Evolutionary conservation across 2,329 filamentous ascomycete species (phyloP).

Genomic region (Diaporthe eres): DNA sequence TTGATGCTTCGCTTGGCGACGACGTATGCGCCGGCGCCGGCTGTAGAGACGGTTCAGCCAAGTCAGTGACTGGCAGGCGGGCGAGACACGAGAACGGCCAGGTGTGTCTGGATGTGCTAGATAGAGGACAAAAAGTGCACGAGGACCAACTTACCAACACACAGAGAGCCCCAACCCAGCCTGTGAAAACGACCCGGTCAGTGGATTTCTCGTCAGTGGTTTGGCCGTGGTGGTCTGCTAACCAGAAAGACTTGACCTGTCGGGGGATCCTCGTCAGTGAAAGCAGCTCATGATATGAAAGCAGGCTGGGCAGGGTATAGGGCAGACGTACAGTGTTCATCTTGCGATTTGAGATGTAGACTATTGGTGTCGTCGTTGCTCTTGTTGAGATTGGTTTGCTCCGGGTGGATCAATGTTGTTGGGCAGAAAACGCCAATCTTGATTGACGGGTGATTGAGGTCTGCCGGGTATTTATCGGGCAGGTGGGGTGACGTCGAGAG

Average conservation of each 20-base stretch:
- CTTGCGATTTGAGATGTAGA: slow-evolving; percentile 42
- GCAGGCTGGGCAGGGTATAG: not conserved
- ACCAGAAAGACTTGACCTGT: slow-evolving; percentile 78
- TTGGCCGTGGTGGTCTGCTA: slow-evolving; percentile 5
- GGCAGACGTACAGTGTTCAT: slow-evolving; percentile 69
- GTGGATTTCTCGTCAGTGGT: not conserved
- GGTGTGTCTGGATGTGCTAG: not conserved
- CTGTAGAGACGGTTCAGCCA: slow-evolving; percentile 57
- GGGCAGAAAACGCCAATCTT: not conserved
- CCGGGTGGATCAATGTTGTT: not conserved
- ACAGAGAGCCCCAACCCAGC: slow-evolving; percentile 93
- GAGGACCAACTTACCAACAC: slow-evolving; percentile 73
- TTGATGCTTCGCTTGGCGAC: slow-evolving; percentile 97
- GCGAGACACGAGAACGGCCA: not conserved
- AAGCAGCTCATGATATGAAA: not conserved
- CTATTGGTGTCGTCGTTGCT: not conserved
- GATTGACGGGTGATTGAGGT: not conserved
- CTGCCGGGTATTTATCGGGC: not conserved
- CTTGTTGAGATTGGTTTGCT: not conserved
- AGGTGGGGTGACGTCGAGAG: slow-evolving; percentile 11
- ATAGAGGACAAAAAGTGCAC: not conserved
- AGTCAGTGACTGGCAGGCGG: slow-evolving; percentile 39
- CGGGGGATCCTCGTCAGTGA: slow-evolving; percentile 33
- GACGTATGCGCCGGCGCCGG: slow-evolving; percentile 92
- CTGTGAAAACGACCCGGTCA: slow-evolving; percentile 60